A percentile compares a stretch with the other conserved stretches of the same genome.
Conservation (phyloP, 371 early-diverging fungal species). For the Antonospora locustae region DNA sequence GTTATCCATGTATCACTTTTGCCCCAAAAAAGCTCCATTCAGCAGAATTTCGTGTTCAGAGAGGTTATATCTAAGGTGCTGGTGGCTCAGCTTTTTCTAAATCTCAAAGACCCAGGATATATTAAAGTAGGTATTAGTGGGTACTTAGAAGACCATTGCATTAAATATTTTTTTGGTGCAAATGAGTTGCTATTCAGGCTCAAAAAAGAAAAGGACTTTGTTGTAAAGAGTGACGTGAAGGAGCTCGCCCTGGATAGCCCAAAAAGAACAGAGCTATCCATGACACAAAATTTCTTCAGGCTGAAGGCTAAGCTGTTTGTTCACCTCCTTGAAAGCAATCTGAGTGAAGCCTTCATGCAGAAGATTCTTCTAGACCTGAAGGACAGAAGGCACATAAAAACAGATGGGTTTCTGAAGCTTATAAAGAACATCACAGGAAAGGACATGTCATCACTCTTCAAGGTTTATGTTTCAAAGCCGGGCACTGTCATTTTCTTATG, state of each 20-base stretch:
- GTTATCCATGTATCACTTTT: constrained; percentile 32
- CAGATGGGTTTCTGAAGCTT: constrained; percentile 43
- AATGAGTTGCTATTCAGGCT: constrained; percentile 49
- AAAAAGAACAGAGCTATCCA: constrained; percentile 22
- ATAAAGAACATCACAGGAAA: constrained; percentile 54
- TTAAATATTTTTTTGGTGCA: constrained; percentile 47
- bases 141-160: constrained; percentile 41
- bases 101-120: no score
- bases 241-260: constrained; percentile 46
- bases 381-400: constrained; percentile 17
- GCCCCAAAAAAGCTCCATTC: constrained; percentile 40
- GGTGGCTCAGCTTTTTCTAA: constrained; percentile 32
- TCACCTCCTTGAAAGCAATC: constrained; percentile 50
- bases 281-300: constrained; percentile 39
- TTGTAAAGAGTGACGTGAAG: constrained; percentile 46
- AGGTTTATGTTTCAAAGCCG: constrained; percentile 49
- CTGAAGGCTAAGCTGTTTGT: constrained; percentile 48
- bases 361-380: constrained; percentile 49
- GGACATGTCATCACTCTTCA: constrained; percentile 50
- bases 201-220: constrained; percentile 44
- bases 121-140: no score
- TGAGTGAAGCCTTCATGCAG: constrained; percentile 54
- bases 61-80: constrained; percentile 19
- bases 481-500: constrained; percentile 43
- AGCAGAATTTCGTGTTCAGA: constrained; percentile 35